A percentile compares a stretch with the other conserved stretches of the same genome.
These are phyloP conservation scores for Nyssa sinensis DNA, from an alignment of 148 eudicot species.

Conservation along the genomic window DNA sequence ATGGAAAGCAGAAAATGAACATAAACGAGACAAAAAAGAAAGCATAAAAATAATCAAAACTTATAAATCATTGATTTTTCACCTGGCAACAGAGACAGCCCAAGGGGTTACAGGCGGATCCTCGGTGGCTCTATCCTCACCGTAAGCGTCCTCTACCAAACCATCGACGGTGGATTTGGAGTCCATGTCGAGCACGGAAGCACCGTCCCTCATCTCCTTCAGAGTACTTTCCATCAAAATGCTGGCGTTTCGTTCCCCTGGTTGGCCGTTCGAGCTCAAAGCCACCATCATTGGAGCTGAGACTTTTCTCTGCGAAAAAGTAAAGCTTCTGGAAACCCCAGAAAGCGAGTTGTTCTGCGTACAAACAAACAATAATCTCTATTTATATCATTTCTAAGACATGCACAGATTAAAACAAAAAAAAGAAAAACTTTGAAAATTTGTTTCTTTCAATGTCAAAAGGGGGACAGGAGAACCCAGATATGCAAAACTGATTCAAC, in stretches of 20 bases:
- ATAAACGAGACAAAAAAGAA: neutral
- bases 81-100: constrained; percentile 94
- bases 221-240: constrained; percentile 53
- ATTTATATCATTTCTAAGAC: neutral
- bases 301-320: constrained; percentile 36
- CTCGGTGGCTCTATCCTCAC: constrained; percentile 86
- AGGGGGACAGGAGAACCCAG: too few species aligned
- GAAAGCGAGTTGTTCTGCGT: constrained; percentile 58
- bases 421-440: too few species aligned
- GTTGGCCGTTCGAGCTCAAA: constrained; percentile 51
- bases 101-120: constrained; percentile 85
- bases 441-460: too few species aligned
- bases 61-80: neutral
- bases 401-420: neutral
- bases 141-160: constrained; percentile 80
- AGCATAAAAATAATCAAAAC: constrained; percentile 38
- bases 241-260: constrained; percentile 52
- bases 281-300: constrained; percentile 47
- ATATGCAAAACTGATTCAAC: neutral
- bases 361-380: neutral
- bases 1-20: neutral
- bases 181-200: constrained; percentile 33
- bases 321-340: constrained; percentile 47
- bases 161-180: constrained; percentile 47
- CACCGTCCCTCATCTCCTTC: constrained; percentile 41